phyloP scores from a whole-genome alignment of 129 eudicot species.

The Centrapalus pauciflorus region DNA sequence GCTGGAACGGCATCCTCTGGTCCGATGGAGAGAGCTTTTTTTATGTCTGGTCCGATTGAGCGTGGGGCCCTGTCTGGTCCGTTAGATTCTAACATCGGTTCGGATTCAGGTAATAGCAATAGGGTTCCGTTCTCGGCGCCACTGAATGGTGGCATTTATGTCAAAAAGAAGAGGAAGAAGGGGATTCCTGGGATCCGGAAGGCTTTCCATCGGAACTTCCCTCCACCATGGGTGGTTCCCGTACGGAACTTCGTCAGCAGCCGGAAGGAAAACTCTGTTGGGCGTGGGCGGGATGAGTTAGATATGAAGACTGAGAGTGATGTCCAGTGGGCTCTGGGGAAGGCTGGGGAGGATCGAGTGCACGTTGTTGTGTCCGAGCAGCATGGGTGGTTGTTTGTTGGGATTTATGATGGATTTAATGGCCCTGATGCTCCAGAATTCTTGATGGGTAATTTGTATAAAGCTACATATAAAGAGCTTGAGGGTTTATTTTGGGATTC shows the following conservation, averaged over 20 bases:
- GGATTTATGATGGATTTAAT: slow-evolving; percentile 95
- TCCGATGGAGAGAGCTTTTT: slow-evolving; percentile 58
- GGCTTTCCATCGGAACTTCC: slow-evolving; percentile 59
- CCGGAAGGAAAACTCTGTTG: slow-evolving; percentile 22
- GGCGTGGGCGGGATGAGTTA: slow-evolving; percentile 16
- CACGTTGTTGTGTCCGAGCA: slow-evolving; percentile 94
- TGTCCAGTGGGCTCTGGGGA: slow-evolving; percentile 92
- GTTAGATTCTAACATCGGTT: slow-evolving; percentile 31
- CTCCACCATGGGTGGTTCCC: slow-evolving; percentile 81
- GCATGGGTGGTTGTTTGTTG: slow-evolving; percentile 94
- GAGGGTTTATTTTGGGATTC: slow-evolving; percentile 93
- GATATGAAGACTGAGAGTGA: slow-evolving; percentile 35
- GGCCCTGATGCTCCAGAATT: slow-evolving; percentile 98
- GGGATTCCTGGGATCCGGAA: slow-evolving; percentile 59
- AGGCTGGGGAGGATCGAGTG: slow-evolving; percentile 96
- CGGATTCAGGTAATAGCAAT: slow-evolving; percentile 15
- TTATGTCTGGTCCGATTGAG: slow-evolving; percentile 96
- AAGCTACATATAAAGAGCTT: slow-evolving; percentile 71
- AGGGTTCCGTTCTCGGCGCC: slow-evolving; percentile 84
- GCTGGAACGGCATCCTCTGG: slow-evolving; percentile 42
- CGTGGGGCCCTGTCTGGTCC: slow-evolving; percentile 93
- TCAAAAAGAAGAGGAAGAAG: slow-evolving; percentile 62
- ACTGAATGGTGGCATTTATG: slow-evolving; percentile 48
- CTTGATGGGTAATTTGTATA: slow-evolving; percentile 81
- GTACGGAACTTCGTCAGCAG: slow-evolving; percentile 47